A percentile compares a stretch with the other conserved stretches of the same genome.
phyloP scores from a whole-genome alignment of 2,329 filamentous ascomycete genomes.

The Aspergillus brunneoviolaceus region DNA sequence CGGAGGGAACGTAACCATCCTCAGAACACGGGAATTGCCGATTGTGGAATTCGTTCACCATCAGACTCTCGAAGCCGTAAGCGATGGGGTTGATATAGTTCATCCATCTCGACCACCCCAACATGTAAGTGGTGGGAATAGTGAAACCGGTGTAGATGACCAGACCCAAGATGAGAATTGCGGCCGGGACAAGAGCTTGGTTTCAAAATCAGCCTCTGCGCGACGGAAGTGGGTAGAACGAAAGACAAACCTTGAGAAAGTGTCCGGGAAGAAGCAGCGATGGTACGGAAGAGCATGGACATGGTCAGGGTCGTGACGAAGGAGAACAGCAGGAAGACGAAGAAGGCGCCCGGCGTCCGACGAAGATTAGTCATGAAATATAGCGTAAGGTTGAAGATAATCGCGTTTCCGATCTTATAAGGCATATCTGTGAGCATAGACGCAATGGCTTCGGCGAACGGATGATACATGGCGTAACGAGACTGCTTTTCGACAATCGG shows the following conservation, averaged over 20 bases:
- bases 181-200: conserved; percentile 56
- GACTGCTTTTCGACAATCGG: conserved; percentile 89
- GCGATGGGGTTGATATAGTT: conserved; percentile 76
- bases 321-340: conserved; percentile 78
- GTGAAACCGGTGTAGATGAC: conserved; percentile 53
- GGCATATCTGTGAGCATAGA: conserved; percentile 86
- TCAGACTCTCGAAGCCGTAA: conserved; percentile 77
- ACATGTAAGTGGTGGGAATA: conserved; percentile 60
- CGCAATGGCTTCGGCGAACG: conserved; percentile 80
- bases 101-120: conserved; percentile 79
- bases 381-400: conserved; percentile 74
- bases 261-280: conserved; percentile 73
- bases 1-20: conserved; percentile 43
- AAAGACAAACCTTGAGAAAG: conserved; percentile 40
- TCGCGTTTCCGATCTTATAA: conserved; percentile 72
- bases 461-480: conserved; percentile 85
- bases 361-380: conserved; percentile 88
- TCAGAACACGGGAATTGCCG: conserved; percentile 56
- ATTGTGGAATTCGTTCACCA: conserved; percentile 77
- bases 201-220: not conserved
- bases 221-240: not conserved
- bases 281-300: conserved; percentile 83
- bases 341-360: conserved; percentile 72
- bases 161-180: conserved; percentile 47
- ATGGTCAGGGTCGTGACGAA: conserved; percentile 73